Evolutionary conservation across 768 basidiomycete genomes (phyloP).

Genomic region (Boletales sp.): DNA sequence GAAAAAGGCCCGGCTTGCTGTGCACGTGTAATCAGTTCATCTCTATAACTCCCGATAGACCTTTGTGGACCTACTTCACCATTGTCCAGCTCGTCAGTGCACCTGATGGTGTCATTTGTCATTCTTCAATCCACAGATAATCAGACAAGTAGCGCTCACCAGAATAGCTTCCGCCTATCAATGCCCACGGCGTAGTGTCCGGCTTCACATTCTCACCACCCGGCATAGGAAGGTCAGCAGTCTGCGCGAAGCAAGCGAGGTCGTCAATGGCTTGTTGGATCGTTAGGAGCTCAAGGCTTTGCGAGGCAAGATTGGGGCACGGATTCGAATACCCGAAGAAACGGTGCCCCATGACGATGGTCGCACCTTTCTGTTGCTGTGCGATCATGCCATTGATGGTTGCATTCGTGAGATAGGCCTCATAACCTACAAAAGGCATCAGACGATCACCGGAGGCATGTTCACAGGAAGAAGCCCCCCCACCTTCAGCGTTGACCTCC

Average conservation of each 20-base stretch:
- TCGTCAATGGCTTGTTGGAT: no score
- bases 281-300: no score
- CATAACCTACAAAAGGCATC: constrained; percentile 20
- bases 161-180: no score
- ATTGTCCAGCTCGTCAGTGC: constrained; percentile 60
- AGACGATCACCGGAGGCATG: neutral
- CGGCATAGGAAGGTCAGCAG: no score
- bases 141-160: no score
- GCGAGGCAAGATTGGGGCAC: constrained; percentile 53
- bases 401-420: constrained; percentile 56
- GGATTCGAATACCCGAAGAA: constrained; percentile 79
- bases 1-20: no score
- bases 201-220: no score
- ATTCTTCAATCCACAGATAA: neutral
- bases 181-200: no score
- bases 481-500: constrained; percentile 51
- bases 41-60: neutral
- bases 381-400: constrained; percentile 65
- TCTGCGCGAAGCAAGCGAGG: no score
- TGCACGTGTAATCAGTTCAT: no score
- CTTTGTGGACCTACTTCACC: constrained; percentile 48
- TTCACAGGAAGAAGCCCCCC: neutral
- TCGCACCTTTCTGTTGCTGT: constrained; percentile 60
- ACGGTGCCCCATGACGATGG: constrained; percentile 66
- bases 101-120: constrained; percentile 14